A percentile compares a stretch with the other conserved stretches of the same genome.
phyloP scores from a whole-genome alignment of 2,329 filamentous ascomycete species.

The Aspergillus aculeatinus region DNA sequence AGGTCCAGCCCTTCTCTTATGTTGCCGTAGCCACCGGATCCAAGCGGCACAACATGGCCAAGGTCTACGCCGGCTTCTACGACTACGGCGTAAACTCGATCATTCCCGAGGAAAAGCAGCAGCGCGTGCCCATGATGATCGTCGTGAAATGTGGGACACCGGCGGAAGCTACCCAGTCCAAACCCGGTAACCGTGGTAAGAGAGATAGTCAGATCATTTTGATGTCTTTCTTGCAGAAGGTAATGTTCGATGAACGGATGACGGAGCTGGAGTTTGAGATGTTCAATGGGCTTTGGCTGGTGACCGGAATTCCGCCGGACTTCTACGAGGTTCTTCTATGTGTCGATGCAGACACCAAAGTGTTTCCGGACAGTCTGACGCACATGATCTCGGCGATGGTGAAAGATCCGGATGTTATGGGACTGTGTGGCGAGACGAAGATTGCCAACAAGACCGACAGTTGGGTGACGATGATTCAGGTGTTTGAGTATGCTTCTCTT shows the following conservation, averaged over 20 bases:
- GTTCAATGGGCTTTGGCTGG: conserved; percentile 99
- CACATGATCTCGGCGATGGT: conserved; percentile 99
- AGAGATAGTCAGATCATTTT: conserved; percentile 98
- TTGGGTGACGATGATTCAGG: conserved; percentile 97
- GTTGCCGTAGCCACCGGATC: conserved; percentile 93
- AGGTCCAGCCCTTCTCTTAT: conserved; percentile 90
- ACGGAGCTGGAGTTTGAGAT: conserved; percentile 98
- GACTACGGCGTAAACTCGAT: conserved; percentile 82
- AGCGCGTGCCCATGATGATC: conserved; percentile 96
- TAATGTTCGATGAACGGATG: conserved; percentile 99
- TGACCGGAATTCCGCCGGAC: conserved; percentile 96
- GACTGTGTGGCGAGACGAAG: conserved; percentile 97
- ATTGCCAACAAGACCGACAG: conserved; percentile 95
- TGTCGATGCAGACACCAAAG: conserved; percentile 98
- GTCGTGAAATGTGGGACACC: conserved; percentile 95
- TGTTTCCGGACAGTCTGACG: conserved; percentile 96
- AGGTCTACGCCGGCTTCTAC: conserved; percentile 97
- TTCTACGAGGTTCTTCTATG: conserved; percentile 98
- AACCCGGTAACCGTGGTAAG: conserved; percentile 97
- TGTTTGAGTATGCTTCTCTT: conserved; percentile 68
- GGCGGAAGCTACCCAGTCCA: conserved; percentile 74
- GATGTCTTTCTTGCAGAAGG: conserved; percentile 99
- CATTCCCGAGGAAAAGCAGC: conserved; percentile 82
- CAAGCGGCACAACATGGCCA: conserved; percentile 99
- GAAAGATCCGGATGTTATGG: conserved; percentile 98